Evolutionary conservation across 1,139 yeast species (phyloP).

Genomic region (Pichia sp.): DNA sequence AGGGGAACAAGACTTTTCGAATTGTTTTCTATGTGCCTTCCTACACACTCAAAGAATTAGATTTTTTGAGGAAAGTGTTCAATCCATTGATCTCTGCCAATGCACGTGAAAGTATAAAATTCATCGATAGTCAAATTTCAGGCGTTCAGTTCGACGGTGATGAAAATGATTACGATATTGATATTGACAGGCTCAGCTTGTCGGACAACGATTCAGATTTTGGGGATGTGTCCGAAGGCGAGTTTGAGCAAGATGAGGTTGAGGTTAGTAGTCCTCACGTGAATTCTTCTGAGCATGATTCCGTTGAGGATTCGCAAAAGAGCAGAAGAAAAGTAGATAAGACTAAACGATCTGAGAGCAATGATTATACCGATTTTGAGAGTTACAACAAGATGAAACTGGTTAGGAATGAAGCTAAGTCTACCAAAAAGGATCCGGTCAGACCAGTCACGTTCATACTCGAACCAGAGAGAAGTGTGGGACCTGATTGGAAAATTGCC

Average conservation of each 20-base stretch:
- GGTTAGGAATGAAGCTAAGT: background rate
- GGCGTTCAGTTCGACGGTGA: slow-evolving; percentile 6
- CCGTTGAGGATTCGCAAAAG: background rate
- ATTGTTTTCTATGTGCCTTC: slow-evolving; percentile 42
- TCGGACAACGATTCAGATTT: background rate
- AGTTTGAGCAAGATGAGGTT: background rate
- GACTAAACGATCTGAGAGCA: background rate
- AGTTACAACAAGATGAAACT: slow-evolving; percentile 19
- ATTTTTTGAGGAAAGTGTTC: slow-evolving; percentile 50
- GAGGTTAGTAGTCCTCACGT: background rate
- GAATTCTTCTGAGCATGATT: background rate
- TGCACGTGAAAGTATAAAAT: slow-evolving; percentile 53
- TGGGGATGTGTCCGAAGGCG: background rate
- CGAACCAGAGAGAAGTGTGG: slow-evolving; percentile 38
- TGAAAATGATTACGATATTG: background rate
- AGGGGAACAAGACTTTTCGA: slow-evolving; percentile 1
- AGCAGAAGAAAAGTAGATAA: background rate
- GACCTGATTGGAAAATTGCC: slow-evolving; percentile 50
- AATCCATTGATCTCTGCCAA: slow-evolving; percentile 48
- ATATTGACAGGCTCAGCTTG: background rate
- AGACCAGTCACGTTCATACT: slow-evolving; percentile 28
- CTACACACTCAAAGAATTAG: slow-evolving; percentile 56
- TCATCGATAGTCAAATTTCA: slow-evolving; percentile 39
- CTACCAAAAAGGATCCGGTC: background rate
- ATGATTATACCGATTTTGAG: slow-evolving; percentile 23